Evolutionary conservation across 257 asterid genomes (phyloP).

Genomic region (Nicotiana tabacum): DNA sequence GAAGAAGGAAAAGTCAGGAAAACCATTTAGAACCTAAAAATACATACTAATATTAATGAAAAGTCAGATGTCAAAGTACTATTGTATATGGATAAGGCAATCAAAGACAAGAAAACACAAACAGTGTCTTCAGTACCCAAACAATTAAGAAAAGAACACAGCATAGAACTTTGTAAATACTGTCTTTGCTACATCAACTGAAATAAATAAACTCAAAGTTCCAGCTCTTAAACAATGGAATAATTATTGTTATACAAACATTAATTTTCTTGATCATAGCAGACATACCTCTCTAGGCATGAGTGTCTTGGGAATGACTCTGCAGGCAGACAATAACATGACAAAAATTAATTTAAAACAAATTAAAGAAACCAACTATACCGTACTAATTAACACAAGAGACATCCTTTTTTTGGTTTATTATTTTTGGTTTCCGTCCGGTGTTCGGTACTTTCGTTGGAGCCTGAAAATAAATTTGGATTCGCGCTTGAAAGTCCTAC

Average conservation of each 20-base stretch:
- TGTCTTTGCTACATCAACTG: neutral
- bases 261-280: constrained; percentile 26
- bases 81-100: constrained; percentile 36
- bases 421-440: too few relatives aligned
- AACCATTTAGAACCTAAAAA: constrained; percentile 29
- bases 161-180: neutral
- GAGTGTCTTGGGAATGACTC: constrained; percentile 99
- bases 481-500: too few relatives aligned
- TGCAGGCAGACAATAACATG: constrained; percentile 64
- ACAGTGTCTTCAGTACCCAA: constrained; percentile 10
- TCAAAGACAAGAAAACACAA: constrained; percentile 22
- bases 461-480: too few relatives aligned
- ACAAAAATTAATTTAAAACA: constrained; percentile 40
- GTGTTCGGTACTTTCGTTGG: too few relatives aligned
- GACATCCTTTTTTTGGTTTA: neutral
- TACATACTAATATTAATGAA: constrained; percentile 20
- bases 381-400: neutral
- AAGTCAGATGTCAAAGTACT: constrained; percentile 31
- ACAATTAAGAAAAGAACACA: neutral
- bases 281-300: constrained; percentile 97
- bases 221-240: neutral
- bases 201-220: neutral
- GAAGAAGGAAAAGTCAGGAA: constrained; percentile 31
- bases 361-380: constrained; percentile 5
- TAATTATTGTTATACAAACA: neutral